Evolutionary conservation across 495 filamentous ascomycete genomes (phyloP).

Genomic region (Chaetomium fimeti): DNA sequence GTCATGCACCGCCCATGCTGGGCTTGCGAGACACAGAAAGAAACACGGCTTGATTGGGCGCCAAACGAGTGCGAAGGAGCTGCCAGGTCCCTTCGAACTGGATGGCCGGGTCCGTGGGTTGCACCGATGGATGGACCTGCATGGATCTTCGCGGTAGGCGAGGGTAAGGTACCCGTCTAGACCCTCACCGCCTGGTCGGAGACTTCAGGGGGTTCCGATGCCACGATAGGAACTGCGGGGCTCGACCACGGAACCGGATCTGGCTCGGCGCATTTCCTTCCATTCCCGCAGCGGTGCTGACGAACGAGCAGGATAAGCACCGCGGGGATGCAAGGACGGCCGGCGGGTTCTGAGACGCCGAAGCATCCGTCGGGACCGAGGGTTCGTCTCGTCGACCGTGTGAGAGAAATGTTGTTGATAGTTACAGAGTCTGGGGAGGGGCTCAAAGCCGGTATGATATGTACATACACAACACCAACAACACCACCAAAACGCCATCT

Average conservation of each 20-base stretch:
- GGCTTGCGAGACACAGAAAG: no score
- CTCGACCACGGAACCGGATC: background rate
- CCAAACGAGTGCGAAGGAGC: background rate
- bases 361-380: no score
- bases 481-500: no score
- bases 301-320: background rate
- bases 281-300: background rate
- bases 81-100: background rate
- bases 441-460: no score
- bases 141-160: background rate
- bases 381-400: no score
- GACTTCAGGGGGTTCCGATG: background rate
- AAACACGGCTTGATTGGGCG: background rate
- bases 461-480: no score
- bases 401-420: no score
- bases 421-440: no score
- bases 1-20: background rate
- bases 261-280: background rate
- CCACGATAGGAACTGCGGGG: background rate
- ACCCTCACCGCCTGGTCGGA: background rate
- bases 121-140: constrained; percentile 6
- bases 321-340: no score
- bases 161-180: constrained; percentile 11
- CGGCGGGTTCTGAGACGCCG: no score
- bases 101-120: constrained; percentile 2